Base-by-base conservation (phyloP, 179 eudicot genomes). In the Spergularia azorica region DNA sequence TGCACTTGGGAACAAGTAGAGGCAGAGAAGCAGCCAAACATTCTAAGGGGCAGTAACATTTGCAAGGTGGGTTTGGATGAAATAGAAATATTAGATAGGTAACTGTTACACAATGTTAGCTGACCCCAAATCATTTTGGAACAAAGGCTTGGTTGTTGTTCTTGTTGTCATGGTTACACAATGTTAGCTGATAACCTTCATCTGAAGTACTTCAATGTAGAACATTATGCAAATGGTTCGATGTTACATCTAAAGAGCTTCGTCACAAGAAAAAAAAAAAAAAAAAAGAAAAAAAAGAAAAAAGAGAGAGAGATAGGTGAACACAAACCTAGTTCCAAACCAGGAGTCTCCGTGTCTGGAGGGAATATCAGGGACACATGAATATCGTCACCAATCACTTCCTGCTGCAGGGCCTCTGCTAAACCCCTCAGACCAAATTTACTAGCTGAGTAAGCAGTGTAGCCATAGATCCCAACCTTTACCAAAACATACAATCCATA, bases 351-450 rank as follows among this genome's bases (percentile, higher is more conserved):
- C 3, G 99, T 95, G 81, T 91, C 97, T 9, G 99, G 98, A 52
- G 99, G 99, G 65, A 89, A 95, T 79, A 93, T 86, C 39, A 95
- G 89, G 36, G 97, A 93, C 46, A 95, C 85, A 55, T 93, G 98
- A 74, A 95, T 93, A 82, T 91, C 74, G 71, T 95, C 89, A 17
- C 83, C 81, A 83, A 93, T 91, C 70, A 95, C 88, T 84, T 95
- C 99, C 76, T 95, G 99, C 71, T 95, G 99, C 78, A 95, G 60
- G 50, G 97, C 88, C 82, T 95, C 99, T n/a, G 97, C 99, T 84
- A 95, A 74, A 20, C 99, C 99, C 74, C 93, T 89, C 39, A 94
- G 90, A 38, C 89, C 99, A 83, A 95, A 94, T 80, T 94, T 95
- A 83, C 98, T 95, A 26, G 98, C 99, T 9, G 99, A 90, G 84